Conservation (phyloP, 352 stramenopile species). For the Phytophthora meadii region DNA sequence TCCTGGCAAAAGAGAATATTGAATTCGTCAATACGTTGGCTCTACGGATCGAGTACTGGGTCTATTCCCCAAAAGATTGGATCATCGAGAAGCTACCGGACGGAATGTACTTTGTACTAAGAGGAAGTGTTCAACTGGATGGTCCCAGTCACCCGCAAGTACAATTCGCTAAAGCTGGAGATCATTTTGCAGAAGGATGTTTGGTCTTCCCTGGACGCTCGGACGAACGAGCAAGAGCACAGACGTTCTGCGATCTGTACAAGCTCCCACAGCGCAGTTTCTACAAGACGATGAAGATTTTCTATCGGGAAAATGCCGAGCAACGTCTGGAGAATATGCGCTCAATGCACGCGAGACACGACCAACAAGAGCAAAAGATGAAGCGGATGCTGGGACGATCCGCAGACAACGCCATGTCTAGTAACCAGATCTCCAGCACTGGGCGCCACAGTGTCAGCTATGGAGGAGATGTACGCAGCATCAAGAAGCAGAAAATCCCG, state of each 20-base stretch:
- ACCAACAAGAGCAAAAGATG: constrained; percentile 85
- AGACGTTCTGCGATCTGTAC: constrained; percentile 82
- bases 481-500: constrained; percentile 21
- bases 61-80: constrained; percentile 77
- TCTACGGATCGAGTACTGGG: constrained; percentile 50
- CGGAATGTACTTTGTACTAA: constrained; percentile 72
- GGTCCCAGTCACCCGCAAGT: constrained; percentile 34
- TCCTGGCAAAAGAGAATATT: constrained; percentile 68
- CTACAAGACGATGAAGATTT: constrained; percentile 55
- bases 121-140: constrained; percentile 60
- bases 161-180: constrained; percentile 47
- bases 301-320: constrained; percentile 48
- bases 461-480: background rate
- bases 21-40: constrained; percentile 78
- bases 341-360: constrained; percentile 52
- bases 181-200: constrained; percentile 65
- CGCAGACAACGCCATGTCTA: constrained; percentile 12
- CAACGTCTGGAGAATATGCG: constrained; percentile 60
- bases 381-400: constrained; percentile 72
- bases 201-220: constrained; percentile 50
- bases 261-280: constrained; percentile 68
- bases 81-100: constrained; percentile 72
- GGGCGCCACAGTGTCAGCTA: constrained; percentile 18
- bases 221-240: constrained; percentile 61
- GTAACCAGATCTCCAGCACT: background rate